Percentiles rank a stretch among this genome's conserved stretches.
Conservation (phyloP, 2,329 filamentous ascomycete species). For the Xylariaceae sp. region DNA sequence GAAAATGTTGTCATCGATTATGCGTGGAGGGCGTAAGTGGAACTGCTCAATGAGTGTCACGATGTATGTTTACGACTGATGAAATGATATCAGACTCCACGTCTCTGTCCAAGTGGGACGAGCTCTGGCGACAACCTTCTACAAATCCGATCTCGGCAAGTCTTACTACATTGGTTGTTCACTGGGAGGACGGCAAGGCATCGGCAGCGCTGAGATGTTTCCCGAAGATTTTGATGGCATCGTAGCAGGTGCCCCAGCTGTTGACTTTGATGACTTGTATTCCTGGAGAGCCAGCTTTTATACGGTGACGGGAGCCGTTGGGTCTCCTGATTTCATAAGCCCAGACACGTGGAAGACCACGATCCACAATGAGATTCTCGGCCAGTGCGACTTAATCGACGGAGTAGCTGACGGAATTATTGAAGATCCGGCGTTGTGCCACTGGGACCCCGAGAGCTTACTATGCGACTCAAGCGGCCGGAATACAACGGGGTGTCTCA, state of each 20-base stretch:
- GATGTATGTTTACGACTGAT: slow-evolving; percentile 25
- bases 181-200: slow-evolving; percentile 57
- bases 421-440: slow-evolving; percentile 37
- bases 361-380: slow-evolving; percentile 32
- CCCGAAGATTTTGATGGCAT: slow-evolving; percentile 59
- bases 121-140: slow-evolving; percentile 46
- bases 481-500: slow-evolving; percentile 39
- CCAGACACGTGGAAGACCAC: slow-evolving; percentile 28
- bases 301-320: slow-evolving; percentile 37
- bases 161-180: slow-evolving; percentile 60
- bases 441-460: slow-evolving; percentile 34
- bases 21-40: slow-evolving; percentile 27
- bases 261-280: slow-evolving; percentile 35
- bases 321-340: slow-evolving; percentile 27
- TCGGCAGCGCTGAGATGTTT: slow-evolving; percentile 51
- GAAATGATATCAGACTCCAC: slow-evolving; percentile 35
- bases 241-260: slow-evolving; percentile 47
- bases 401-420: slow-evolving; percentile 41
- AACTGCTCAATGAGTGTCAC: not conserved
- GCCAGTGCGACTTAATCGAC: slow-evolving; percentile 41
- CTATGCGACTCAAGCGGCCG: slow-evolving; percentile 32
- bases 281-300: slow-evolving; percentile 43
- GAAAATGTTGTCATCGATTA: slow-evolving; percentile 38
- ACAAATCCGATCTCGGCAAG: slow-evolving; percentile 37
- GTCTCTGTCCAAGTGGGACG: slow-evolving; percentile 49